These are phyloP conservation scores for Cryptosporidium parvum DNA, from an alignment of 169 alveolate species.

Conservation along the genomic window DNA sequence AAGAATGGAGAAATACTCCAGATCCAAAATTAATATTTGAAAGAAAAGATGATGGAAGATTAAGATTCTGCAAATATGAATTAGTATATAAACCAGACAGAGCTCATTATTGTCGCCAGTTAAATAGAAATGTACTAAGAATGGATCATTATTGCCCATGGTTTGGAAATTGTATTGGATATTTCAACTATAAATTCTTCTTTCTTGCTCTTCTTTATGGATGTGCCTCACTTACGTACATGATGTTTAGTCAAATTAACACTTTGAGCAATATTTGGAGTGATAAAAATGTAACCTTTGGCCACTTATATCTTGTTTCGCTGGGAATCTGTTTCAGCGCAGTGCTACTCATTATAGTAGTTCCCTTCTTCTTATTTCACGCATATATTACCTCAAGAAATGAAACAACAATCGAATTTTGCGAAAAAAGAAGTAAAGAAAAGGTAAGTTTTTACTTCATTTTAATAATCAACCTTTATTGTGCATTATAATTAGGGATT, in stretches of 20 bases:
- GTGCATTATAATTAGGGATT: slow-evolving; percentile 2
- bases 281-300: slow-evolving; percentile 58
- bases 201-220: slow-evolving; percentile 79
- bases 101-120: slow-evolving; percentile 68
- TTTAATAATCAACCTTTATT: not conserved
- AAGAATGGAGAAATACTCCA: slow-evolving; percentile 76
- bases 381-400: slow-evolving; percentile 76
- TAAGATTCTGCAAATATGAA: slow-evolving; percentile 74
- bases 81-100: slow-evolving; percentile 73
- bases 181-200: slow-evolving; percentile 77
- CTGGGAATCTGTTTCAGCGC: slow-evolving; percentile 50
- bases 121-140: slow-evolving; percentile 51
- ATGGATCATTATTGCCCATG: slow-evolving; percentile 76
- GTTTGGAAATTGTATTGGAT: slow-evolving; percentile 75
- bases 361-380: slow-evolving; percentile 80
- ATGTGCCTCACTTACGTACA: slow-evolving; percentile 26
- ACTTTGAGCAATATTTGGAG: slow-evolving; percentile 74
- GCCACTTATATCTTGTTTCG: slow-evolving; percentile 46
- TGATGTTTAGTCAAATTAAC: not conserved
- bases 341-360: slow-evolving; percentile 69
- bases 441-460: slow-evolving; percentile 22
- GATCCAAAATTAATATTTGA: slow-evolving; percentile 61
- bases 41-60: slow-evolving; percentile 73
- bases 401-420: slow-evolving; percentile 80
- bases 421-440: slow-evolving; percentile 80